Evolutionary conservation across 2,329 filamentous ascomycete genomes (phyloP), one percentile per base, ranked within the genome.

Genomic region (Trichocomaceae sp.): DNA sequence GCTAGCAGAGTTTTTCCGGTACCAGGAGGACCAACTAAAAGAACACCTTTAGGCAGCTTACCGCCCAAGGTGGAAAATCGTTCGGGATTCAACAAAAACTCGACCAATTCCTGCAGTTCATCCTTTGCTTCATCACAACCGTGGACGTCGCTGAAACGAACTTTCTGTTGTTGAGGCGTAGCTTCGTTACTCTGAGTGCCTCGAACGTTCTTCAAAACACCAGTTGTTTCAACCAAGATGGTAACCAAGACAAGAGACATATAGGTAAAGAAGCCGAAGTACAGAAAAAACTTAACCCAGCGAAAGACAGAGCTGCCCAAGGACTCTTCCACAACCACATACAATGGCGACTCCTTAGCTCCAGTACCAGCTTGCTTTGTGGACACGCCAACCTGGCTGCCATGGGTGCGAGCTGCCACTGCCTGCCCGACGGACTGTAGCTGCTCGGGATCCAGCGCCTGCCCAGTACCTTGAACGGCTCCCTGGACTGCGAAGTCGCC

Each of bases 71-170:
- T 89, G 47, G 88, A 91, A 74, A 97, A 99, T 66, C 87, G 89
- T 10, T 95, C 88, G 0, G 93, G 95, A 69, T 92, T 91, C 72
- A 90, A 88, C 62, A 99, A 75, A 65, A 99, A 99, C 64, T 99
- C 93, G 47, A 99, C 92, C 52, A 99, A 83, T 72, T 99, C 93
- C 72, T 95, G 88, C 3, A 99, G 82, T 72, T 99, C 93, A 65
- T 99, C 95, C 76, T 97, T 99, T 60, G 93, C 93, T 73, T 99
- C 95, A 60, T 97, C 91, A 62, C 92, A 97, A 51, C 93, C 93
- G 68, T 99, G 93, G 6, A 99, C 93, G 69, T 99, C 93, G 56
- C 80, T 81, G 75, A 99, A 99, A 47, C 88, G 85, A 19, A 90
- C 90, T 56, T 83, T 96, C 70, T 99, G 93, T 63, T 91, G 85